Base-by-base conservation (phyloP, 129 eudicot genomes). In the Solidago caesia region DNA sequence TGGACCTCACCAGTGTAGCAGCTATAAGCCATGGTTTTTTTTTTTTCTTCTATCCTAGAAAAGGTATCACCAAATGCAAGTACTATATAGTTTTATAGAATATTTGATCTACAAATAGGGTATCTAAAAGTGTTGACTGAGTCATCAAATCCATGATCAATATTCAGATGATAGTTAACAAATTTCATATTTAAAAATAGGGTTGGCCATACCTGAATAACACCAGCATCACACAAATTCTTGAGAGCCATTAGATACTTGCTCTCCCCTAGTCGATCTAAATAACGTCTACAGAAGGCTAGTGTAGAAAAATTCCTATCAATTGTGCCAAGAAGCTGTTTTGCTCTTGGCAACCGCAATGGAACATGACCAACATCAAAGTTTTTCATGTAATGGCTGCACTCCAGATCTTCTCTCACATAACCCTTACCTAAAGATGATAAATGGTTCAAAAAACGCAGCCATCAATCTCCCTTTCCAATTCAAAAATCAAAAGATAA, bases 341-440 rank as follows among this genome's bases (percentile, higher is more conserved):
- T 95, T 65, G 99, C 97, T 85, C 99, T 85, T 8, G 99, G 97
- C 81, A 95, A 76, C 70, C 99, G 90, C 62, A 95, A 72, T 26
- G 99, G 97, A 52, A 89, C 86, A 74, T 95, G 97, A 26, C 99
- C 99, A 45, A 77, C 87, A 64, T 95, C 97, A 75, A 95, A 95
- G 67, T 91, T 89, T 83, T 95, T 95, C 99, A 95, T 95, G 85
- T 95, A 95, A 79, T 95, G 97, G 85, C 99, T 95, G 91, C 99
- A 95, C 75, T 95, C 99, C 39, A 95, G 73, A 82, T 95, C 99
- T 85, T 95, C 99, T 75, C 99, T 81, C 56, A 95, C 99, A 56
- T 83, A 87, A 43, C 99, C 99, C 84, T 95, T 95, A 42, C 99
- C 99, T 94, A 81, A 68, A 80, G 16, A 57, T 67, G 44, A 57